These are phyloP conservation scores for Colletotrichum zoysiae DNA, from an alignment of 2,329 filamentous ascomycete species.

Conservation along the genomic window DNA sequence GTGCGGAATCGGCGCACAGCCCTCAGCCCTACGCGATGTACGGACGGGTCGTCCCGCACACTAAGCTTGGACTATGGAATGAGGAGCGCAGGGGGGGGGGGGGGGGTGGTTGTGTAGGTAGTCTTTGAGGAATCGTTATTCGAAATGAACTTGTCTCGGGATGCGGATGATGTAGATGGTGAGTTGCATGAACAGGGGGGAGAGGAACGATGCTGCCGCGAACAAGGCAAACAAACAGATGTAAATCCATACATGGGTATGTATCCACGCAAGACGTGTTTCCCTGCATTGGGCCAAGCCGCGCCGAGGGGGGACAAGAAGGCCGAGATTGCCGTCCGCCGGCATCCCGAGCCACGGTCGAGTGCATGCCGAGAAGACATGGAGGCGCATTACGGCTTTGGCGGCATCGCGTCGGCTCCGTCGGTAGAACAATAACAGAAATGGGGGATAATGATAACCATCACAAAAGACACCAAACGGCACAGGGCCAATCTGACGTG, in stretches of 20 bases:
- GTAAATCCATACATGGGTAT: too few species aligned
- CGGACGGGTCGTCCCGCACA: slow-evolving; percentile 34
- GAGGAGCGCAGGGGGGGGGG: slow-evolving; percentile 14
- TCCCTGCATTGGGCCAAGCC: neutral
- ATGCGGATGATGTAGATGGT: neutral
- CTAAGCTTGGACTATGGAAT: slow-evolving; percentile 20
- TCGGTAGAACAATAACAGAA: too few species aligned
- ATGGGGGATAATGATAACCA: too few species aligned
- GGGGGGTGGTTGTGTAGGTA: neutral
- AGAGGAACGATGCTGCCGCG: neutral
- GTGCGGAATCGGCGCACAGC: neutral
- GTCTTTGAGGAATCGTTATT: neutral
- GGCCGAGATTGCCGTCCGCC: slow-evolving; percentile 1
- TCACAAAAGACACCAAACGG: neutral
- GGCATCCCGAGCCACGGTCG: neutral
- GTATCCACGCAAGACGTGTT: neutral
- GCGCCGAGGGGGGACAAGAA: neutral
- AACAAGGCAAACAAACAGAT: too few species aligned
- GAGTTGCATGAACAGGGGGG: neutral
- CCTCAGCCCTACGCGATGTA: slow-evolving; percentile 32
- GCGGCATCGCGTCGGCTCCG: neutral
- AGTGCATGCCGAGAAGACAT: slow-evolving; percentile 17
- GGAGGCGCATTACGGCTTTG: slow-evolving; percentile 8
- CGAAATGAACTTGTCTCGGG: neutral
- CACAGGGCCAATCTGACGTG: slow-evolving; percentile 39